These are phyloP conservation scores for Nigrospora osmanthi DNA, from an alignment of 2,329 filamentous ascomycete species.

Conservation along the genomic window DNA sequence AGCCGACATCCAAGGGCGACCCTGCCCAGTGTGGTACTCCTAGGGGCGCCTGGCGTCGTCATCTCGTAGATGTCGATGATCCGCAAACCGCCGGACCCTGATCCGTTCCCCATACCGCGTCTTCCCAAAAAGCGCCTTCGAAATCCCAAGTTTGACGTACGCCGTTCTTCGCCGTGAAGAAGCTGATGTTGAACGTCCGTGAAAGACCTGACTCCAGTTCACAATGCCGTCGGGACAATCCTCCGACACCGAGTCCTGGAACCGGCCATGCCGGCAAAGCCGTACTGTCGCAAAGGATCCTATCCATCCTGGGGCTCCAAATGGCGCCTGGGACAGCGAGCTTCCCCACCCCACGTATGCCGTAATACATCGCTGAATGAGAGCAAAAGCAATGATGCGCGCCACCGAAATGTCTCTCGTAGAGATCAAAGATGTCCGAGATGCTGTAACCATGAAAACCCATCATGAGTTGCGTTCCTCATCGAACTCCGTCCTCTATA, in stretches of 20 bases:
- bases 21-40: not conserved
- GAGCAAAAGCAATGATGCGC: constrained; percentile 3
- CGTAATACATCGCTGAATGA: constrained; percentile 8
- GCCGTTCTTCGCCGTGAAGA: too few species aligned
- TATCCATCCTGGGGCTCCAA: too few species aligned
- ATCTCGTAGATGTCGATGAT: not conserved
- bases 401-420: constrained; percentile 3
- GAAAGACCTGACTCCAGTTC: too few species aligned
- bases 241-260: too few species aligned
- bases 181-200: too few species aligned
- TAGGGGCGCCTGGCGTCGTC: not conserved
- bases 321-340: too few species aligned
- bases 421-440: constrained; percentile 6
- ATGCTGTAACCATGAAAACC: constrained; percentile 1
- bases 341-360: constrained; percentile 2
- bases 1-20: not conserved
- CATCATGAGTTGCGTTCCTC: constrained; percentile 1
- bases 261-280: too few species aligned
- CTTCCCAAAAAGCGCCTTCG: not conserved
- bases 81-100: not conserved
- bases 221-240: too few species aligned
- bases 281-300: too few species aligned
- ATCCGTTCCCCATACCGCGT: not conserved
- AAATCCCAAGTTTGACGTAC: too few species aligned
- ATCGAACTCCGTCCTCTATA: not conserved